These are phyloP conservation scores for Naganishia randhawae DNA, from an alignment of 768 basidiomycete genomes.

Conservation along the genomic window DNA sequence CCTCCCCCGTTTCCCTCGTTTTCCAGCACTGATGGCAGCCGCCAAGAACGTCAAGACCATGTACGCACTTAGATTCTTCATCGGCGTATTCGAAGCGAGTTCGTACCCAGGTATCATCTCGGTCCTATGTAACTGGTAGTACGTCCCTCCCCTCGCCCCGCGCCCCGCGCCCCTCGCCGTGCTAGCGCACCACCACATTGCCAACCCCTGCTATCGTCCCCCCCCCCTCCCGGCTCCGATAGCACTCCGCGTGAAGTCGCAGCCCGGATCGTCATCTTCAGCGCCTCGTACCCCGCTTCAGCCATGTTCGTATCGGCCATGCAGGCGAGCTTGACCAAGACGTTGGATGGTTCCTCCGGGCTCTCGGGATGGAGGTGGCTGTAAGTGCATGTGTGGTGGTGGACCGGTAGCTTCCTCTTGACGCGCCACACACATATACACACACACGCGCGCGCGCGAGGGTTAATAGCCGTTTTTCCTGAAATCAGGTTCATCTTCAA, in stretches of 20 bases:
- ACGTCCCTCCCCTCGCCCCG: neutral
- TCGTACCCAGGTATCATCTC: constrained; percentile 40
- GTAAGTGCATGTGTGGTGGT: constrained; percentile 27
- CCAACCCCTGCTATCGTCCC: neutral
- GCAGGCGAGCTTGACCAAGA: constrained; percentile 35
- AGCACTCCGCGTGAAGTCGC: constrained; percentile 34
- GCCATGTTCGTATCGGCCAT: constrained; percentile 35
- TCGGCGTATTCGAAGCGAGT: constrained; percentile 38
- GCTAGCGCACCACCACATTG: too few relatives aligned
- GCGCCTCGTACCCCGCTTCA: constrained; percentile 33
- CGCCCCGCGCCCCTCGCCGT: neutral
- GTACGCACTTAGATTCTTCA: constrained; percentile 40
- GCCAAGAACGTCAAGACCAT: constrained; percentile 26
- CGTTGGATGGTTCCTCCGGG: constrained; percentile 30
- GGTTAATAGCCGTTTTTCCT: neutral
- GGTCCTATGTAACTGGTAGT: constrained; percentile 33
- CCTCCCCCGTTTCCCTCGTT: too few relatives aligned
- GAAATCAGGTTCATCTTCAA: constrained; percentile 24
- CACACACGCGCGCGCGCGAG: neutral
- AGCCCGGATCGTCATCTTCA: constrained; percentile 35
- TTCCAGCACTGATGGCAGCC: constrained; percentile 26
- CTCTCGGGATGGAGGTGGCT: constrained; percentile 35
- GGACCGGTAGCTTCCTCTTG: neutral
- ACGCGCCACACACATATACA: too few relatives aligned
- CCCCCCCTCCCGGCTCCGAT: neutral